phyloP scores from a whole-genome alignment of 805 yeast genomes.

The Tetrapisispora arboricola region DNA sequence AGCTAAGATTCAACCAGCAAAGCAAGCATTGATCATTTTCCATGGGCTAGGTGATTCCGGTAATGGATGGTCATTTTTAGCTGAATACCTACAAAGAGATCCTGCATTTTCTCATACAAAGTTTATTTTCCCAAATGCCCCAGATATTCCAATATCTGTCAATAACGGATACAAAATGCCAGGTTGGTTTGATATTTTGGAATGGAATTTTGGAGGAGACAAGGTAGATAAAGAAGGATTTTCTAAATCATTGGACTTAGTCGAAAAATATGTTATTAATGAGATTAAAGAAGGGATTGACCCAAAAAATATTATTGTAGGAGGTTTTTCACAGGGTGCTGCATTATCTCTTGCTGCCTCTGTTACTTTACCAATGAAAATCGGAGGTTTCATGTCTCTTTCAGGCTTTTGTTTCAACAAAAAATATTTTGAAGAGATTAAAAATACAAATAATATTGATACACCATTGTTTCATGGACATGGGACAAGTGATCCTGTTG shows the following conservation, averaged over 20 bases:
- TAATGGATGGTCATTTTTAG: conserved; percentile 77
- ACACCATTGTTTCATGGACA: conserved; percentile 87
- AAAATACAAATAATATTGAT: conserved; percentile 36
- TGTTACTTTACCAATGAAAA: conserved; percentile 42
- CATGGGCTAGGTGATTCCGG: conserved; percentile 95
- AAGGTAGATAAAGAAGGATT: conserved; percentile 46
- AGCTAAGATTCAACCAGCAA: conserved; percentile 30
- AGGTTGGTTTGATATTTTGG: conserved; percentile 76
- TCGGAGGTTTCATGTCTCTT: conserved; percentile 69
- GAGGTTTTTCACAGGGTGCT: conserved; percentile 95
- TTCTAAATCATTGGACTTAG: conserved; percentile 36
- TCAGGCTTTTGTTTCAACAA: conserved; percentile 55
- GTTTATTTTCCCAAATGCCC: conserved; percentile 90
- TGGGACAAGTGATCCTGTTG: conserved; percentile 68
- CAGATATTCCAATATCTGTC: conserved; percentile 54
- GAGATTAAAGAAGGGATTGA: conserved; percentile 46
- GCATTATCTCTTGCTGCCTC: conserved; percentile 61
- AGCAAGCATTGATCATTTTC: conserved; percentile 61
- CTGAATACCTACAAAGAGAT: conserved; percentile 44
- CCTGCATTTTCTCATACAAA: conserved; percentile 44
- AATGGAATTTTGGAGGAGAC: conserved; percentile 37
- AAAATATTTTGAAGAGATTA: conserved; percentile 10
- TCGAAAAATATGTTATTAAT: conserved; percentile 40
- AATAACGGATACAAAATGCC: conserved; percentile 63
- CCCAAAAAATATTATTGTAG: conserved; percentile 65